Evolutionary conservation across 2,329 filamentous ascomycete genomes (phyloP).

Genomic region (Colletotrichum nymphaeae): DNA sequence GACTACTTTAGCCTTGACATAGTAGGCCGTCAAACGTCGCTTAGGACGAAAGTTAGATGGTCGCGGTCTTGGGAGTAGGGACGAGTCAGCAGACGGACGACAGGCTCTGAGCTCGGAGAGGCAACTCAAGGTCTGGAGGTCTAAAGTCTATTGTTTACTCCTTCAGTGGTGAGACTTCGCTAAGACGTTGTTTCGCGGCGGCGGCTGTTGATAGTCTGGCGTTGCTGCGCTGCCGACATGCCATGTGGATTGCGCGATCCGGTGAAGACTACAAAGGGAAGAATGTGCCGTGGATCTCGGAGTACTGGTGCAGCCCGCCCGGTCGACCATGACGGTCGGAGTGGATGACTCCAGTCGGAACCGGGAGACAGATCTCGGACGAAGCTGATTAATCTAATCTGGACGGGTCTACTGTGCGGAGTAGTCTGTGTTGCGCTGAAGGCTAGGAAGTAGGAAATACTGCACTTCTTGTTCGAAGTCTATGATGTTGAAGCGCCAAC

Average conservation of each 20-base stretch:
- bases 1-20: background rate
- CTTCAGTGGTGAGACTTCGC: constrained; percentile 12
- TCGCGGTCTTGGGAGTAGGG: constrained; percentile 16
- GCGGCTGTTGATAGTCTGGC: background rate
- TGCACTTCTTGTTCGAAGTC: background rate
- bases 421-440: background rate
- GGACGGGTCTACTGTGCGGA: background rate
- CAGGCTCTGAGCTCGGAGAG: background rate
- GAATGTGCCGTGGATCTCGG: constrained; percentile 7
- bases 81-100: constrained; percentile 18
- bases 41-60: constrained; percentile 3
- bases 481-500: background rate
- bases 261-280: background rate
- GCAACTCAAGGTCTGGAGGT: background rate
- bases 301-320: constrained; percentile 16
- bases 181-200: background rate
- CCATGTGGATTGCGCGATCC: background rate
- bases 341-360: constrained; percentile 2
- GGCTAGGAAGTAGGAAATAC: background rate
- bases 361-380: constrained; percentile 1
- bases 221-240: background rate
- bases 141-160: background rate
- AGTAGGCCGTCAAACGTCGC: background rate
- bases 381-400: background rate
- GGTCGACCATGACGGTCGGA: constrained; percentile 8